Base-by-base conservation (phyloP, 331 rosid species). In the Acacia pycnantha region DNA sequence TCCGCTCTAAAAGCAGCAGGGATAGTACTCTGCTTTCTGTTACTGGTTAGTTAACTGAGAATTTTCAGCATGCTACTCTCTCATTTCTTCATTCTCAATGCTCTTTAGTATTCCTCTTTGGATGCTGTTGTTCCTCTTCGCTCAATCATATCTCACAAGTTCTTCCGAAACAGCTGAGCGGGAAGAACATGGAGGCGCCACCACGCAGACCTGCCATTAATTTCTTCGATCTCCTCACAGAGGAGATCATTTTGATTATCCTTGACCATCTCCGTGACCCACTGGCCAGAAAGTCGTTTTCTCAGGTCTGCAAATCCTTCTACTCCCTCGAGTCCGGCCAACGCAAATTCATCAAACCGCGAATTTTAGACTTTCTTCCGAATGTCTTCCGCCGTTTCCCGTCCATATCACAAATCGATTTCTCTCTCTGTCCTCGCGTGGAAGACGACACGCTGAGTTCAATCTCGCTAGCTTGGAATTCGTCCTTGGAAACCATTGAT, bases 361-460 rank as follows among this genome's bases (percentile, higher is more conserved):
- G 89, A 9, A 90, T 94, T 79, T 73, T 91, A 9, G 84, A 89
- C 21, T 81, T 58, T 37, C 85, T 93, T 58, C 87, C 86, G 6
- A 29, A 65, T 6, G 59, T 82, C 29, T 84, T 90, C 14, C 31
- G 59, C 2, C 86, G 98, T 14, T 93, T 86, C 83, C 86, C 86
- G 12, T 59, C 79, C 10, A 84, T 87, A 26, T 76, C 83, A 3
- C 84, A 76, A 51, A 82, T 94, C 53, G 90, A 94, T 78, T 84
- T 94, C 87, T 81, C 95, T 10, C 89, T 91, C 22, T 91, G 92
- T 62, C 92, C 92, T 40, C 81, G 88, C 19, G 73, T 94, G 68
- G 84, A 90, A 6, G 41, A 37, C 41, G 41, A 37, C 9, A 37
- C 41, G 8, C 41, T 37, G 41, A 37, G 41, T 6, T 37, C 41